Base-by-base conservation (phyloP, 116 monocot genomes). In the Iris pallida region DNA sequence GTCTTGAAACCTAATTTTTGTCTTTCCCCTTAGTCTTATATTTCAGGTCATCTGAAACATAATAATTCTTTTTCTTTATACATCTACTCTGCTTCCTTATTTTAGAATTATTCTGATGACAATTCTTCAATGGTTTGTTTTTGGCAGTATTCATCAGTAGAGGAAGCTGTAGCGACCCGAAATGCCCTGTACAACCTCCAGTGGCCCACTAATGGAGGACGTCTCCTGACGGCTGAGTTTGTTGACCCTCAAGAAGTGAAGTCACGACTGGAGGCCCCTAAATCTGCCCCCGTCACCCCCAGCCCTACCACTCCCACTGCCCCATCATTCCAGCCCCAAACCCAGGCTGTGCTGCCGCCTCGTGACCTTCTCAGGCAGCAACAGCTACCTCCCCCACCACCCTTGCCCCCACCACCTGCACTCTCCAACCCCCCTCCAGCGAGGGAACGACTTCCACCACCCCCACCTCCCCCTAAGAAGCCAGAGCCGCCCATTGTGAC, bases 171-270 rank as follows among this genome's bases (percentile, higher is more conserved):
- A 20, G 78, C 80, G 5, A 93, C 89, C 20, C 73, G 92, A 16
- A 73, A 93, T 78, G 89, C 86, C 42, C 65, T 93, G 5, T 89
- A 86, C 71, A 86, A 89, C 52, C 83, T 93, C 40, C 86, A 93
- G 69, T 93, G 92, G 92, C 92, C 92, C 2, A 67, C 86, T 2
- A 93, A 93, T 61, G 89, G 89, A 4, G 92, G 92, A 19, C 86
- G 84, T 7, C 79, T 81, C 19, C 71, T 93, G 19, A 51, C 77
- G 0, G 89, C 86, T 7, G 92, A 93, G 20, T 93, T 93, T 73
- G 86, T 86, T 5, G 92, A 89, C 55, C 84, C 89, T 3, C 76
- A 81, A 54, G 89, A 89, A 65, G 89, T 88, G 5, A 88, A 86
- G 66, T 12, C 47, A 11, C 79, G 66, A 8, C 11, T 75, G 13